These are phyloP conservation scores for Epichloe sylvatica DNA, from an alignment of 2,329 filamentous ascomycete genomes.

Conservation along the genomic window DNA sequence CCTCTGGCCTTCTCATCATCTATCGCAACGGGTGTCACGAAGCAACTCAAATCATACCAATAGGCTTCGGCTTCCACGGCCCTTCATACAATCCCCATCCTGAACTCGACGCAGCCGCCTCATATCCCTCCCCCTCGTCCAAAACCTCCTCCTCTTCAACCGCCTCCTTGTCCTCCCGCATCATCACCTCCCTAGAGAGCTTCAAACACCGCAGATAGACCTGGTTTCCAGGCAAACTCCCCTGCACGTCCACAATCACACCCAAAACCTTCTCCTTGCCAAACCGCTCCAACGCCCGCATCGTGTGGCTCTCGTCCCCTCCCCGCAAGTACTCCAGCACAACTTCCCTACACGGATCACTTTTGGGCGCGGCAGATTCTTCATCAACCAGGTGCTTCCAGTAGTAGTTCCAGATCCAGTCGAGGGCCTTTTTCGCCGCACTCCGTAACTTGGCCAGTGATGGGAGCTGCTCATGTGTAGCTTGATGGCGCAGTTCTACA, in stretches of 20 bases:
- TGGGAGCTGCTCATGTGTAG: conserved; percentile 78
- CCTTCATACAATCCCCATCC: conserved; percentile 38
- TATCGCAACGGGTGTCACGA: not conserved
- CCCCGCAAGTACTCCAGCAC: conserved; percentile 27
- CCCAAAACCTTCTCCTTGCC: conserved; percentile 23
- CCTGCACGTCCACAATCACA: conserved; percentile 25
- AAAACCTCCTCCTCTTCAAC: conserved; percentile 5
- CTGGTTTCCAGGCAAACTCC: conserved; percentile 27
- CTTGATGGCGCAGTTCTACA: conserved; percentile 79
- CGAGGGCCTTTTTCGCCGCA: conserved; percentile 54
- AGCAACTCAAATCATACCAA: conserved; percentile 33
- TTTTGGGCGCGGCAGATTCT: conserved; percentile 6
- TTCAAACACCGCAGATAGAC: conserved; percentile 30
- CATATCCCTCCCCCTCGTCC: conserved; percentile 4
- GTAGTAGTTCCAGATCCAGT: conserved; percentile 84
- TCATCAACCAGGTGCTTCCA: conserved; percentile 44
- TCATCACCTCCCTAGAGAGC: conserved; percentile 28
- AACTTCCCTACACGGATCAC: conserved; percentile 19
- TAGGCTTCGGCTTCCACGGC: conserved; percentile 43
- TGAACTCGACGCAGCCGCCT: conserved; percentile 8
- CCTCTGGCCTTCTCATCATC: not conserved
- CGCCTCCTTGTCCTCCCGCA: conserved; percentile 9
- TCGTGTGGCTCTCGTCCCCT: conserved; percentile 16
- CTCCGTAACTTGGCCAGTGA: conserved; percentile 57
- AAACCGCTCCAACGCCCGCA: conserved; percentile 22